These are phyloP conservation scores for Cordyceps fumosorosea DNA, from an alignment of 2,329 filamentous ascomycete species.

Conservation along the genomic window DNA sequence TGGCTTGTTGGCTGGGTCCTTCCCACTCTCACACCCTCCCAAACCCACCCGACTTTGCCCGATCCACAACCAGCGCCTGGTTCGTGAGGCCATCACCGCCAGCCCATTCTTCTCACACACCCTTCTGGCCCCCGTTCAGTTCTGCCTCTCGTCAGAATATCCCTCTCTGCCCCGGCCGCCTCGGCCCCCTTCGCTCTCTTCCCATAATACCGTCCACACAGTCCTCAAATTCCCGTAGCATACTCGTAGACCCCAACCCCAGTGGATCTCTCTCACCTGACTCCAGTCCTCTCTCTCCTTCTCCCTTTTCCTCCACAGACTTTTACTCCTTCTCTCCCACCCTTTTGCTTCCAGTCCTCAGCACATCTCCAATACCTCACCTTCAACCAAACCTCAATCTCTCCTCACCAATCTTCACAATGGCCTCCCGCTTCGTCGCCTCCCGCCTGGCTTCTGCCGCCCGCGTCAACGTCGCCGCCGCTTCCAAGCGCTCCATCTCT, in stretches of 20 bases:
- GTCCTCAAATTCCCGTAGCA: constrained; percentile 4
- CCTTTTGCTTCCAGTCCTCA: constrained; percentile 19
- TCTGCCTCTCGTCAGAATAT: constrained; percentile 11
- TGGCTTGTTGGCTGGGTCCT: constrained; percentile 7
- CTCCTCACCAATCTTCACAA: constrained; percentile 56
- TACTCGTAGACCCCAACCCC: constrained; percentile 13
- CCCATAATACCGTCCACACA: constrained; percentile 6
- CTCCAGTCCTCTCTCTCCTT: constrained; percentile 20
- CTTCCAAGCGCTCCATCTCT: constrained; percentile 70
- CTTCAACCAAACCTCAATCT: constrained; percentile 32
- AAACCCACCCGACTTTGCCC: constrained; percentile 13
- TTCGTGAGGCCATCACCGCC: constrained; percentile 14
- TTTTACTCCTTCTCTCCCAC: constrained; percentile 24
- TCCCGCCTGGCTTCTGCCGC: constrained; percentile 71
- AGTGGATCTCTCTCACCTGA: constrained; percentile 16
- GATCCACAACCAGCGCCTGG: constrained; percentile 14
- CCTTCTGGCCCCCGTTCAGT: constrained; percentile 9
- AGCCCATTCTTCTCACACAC: constrained; percentile 11
- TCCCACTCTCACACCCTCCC: constrained; percentile 11
- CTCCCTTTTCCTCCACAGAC: constrained; percentile 22
- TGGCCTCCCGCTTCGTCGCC: constrained; percentile 73
- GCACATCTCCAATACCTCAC: constrained; percentile 15
- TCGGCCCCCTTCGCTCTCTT: constrained; percentile 4
- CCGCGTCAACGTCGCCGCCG: constrained; percentile 67
- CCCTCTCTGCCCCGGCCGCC: constrained; percentile 12